These are phyloP conservation scores for Talaromyces sp. DNA, from an alignment of 2,329 filamentous ascomycete genomes.

Conservation along the genomic window DNA sequence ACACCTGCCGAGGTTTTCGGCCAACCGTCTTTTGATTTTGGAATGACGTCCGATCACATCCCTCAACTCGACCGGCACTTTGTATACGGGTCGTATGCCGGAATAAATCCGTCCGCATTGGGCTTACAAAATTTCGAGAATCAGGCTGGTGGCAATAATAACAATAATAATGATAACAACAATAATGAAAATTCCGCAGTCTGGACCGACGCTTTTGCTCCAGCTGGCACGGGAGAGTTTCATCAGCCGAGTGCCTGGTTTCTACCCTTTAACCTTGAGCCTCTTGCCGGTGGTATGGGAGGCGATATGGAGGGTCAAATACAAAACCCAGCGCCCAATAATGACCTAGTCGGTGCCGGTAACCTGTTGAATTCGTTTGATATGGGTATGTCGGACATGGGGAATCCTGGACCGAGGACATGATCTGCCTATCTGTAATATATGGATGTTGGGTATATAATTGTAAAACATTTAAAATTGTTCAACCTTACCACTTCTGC, in stretches of 20 bases:
- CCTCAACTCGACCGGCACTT: slow-evolving; percentile 70
- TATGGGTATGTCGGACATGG: slow-evolving; percentile 19
- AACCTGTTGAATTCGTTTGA: slow-evolving; percentile 24
- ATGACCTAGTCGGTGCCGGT: neutral
- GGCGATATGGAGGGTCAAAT: neutral
- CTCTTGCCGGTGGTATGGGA: slow-evolving; percentile 25
- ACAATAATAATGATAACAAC: neutral
- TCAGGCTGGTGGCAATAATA: neutral
- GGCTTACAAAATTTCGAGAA: neutral
- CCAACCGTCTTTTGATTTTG: slow-evolving; percentile 32
- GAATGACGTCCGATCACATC: slow-evolving; percentile 40
- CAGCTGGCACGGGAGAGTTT: slow-evolving; percentile 30
- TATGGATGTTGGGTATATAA: neutral
- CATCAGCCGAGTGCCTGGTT: slow-evolving; percentile 68
- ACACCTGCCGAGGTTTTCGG: slow-evolving; percentile 22
- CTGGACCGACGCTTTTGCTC: slow-evolving; percentile 30
- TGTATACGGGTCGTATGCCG: slow-evolving; percentile 66
- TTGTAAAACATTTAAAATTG: neutral
- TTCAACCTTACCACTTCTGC: neutral
- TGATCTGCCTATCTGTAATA: neutral
- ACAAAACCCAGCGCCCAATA: neutral
- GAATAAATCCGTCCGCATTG: slow-evolving; percentile 41
- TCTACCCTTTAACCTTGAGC: slow-evolving; percentile 86
- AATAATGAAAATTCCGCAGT: slow-evolving; percentile 21
- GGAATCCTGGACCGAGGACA: neutral